Evolutionary conservation across 768 basidiomycete genomes (phyloP), one percentile per base, ranked within the genome.

Genomic region (Tephrocybe sp.): DNA sequence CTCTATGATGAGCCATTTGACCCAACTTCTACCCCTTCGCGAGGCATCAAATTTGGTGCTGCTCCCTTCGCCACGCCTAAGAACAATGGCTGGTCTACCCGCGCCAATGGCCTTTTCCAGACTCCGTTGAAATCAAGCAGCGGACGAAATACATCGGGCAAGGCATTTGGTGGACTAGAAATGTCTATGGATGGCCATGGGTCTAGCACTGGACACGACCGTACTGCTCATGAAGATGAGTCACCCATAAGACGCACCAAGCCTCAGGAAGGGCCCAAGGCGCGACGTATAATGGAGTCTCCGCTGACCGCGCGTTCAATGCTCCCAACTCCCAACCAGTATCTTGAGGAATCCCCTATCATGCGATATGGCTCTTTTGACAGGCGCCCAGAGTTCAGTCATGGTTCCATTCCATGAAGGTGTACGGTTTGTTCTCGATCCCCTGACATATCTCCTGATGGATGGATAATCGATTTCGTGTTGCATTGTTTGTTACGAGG

Each of bases 1-100:
- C 33, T n/a, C 3, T 64, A 65, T 18, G 80, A 84, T 15, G 81
- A 81, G 4, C 78, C 82, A 1, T 91, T 89, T 59, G 88, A 91
- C 63, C 87, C 88, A 4, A 82, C 83, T 21, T 85, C 86, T 16
- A 90, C 88, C 8, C 88, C 88, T 3, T 90, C 88, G n/a, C 73
- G 88, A 37, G 86, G 88, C 3, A 82, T 88, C 57, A 80, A 72
- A 58, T 82, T 87, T 57, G 73, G 73, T 36, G 66, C n/a, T n/a
- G n/a, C 64, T 10, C 61, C 82, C 2, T 84, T 84, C 57, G 67
- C 76, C 33, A 86, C 84, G 16, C 85, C 84, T n/a, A 87, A 84
- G 63, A 74, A 74, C 40, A 72, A 64, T 25, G 55, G 69, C 29
- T 82, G 79, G 78, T 61, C 69, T 1, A 63, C 69, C 11, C 69